Base-by-base conservation (phyloP, 1,284 basidiomycete species). In the Mixia osmundae region DNA sequence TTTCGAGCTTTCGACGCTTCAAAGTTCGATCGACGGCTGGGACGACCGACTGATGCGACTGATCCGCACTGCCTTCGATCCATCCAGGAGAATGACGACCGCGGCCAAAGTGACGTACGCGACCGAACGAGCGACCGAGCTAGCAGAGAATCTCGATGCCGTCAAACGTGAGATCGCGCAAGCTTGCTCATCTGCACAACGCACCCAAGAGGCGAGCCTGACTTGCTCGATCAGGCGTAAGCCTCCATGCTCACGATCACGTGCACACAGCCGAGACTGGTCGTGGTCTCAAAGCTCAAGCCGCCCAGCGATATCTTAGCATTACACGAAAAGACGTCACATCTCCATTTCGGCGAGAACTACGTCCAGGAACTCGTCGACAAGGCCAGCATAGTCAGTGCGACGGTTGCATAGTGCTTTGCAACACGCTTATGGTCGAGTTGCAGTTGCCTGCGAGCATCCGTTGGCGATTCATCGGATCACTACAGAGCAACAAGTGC, bases 401-500 rank as follows among this genome's bases (percentile, higher is more conserved):
- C 8, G 14, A 2, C 1, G 12, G 10, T 38, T 35, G 5, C 11
- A 11, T 29, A 15, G n/a, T 15, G 4, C 6, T 4, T 21, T 10
- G 3, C 7, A 23, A 4, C 5, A 5, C 10, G 12, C 15, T 11
- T 27, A 19, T n/a, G 3, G 24, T 11, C 18, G 19, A 19, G 14
- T 4, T 40, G 18, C 51, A 85, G 78, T 65, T 87, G 12, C 80
- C 83, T 0, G 44, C 49, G 19, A 75, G 79, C 46, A 80, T 91
- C 49, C 65, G 73, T 44, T 97, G 91, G 91, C 89, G 95, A 58
- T 95, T 94, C 54, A 89, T 97, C 47, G 89, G 89, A 5, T 70
- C 74, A 1, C 60, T 97, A 19, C 89, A 97, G 55, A 82, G 78
- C 25, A 97, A 95, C 61, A 97, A 97, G 57, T 72, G 76, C 30